A percentile compares a stretch with the other conserved stretches of the same genome.
These are phyloP conservation scores for Pyrus hybrid DNA, from an alignment of 331 rosid genomes.

Conservation along the genomic window DNA sequence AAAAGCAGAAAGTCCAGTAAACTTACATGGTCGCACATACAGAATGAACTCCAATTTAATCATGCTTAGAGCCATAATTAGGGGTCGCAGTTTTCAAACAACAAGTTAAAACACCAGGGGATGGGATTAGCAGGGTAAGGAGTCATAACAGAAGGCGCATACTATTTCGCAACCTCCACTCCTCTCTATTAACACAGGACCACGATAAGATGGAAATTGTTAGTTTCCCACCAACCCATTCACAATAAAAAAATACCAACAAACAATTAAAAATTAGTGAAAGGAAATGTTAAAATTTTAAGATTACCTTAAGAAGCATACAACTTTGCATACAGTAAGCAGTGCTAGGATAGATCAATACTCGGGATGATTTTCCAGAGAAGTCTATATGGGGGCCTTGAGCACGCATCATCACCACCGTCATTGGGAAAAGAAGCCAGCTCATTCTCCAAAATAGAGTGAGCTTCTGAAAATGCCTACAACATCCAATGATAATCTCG, in stretches of 20 bases:
- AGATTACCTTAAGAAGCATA: slow-evolving; percentile 39
- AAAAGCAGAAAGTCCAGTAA: not conserved
- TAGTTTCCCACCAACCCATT: not conserved
- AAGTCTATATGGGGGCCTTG: slow-evolving; percentile 41
- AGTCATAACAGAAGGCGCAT: not conserved
- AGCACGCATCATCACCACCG: slow-evolving; percentile 41
- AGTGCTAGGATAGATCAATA: slow-evolving; percentile 49
- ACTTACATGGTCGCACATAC: not conserved
- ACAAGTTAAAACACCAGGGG: not conserved
- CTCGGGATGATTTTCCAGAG: slow-evolving; percentile 80
- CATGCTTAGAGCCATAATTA: not conserved
- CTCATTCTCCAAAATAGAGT: slow-evolving; percentile 72
- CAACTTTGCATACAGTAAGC: slow-evolving; percentile 19
- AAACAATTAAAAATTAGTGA: not conserved
- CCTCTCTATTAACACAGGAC: not conserved
- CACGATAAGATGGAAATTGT: not conserved
- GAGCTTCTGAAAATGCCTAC: slow-evolving; percentile 97
- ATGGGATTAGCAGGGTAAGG: not conserved
- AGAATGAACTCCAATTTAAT: not conserved
- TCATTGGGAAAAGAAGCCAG: slow-evolving; percentile 36
- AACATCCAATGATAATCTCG: slow-evolving; percentile 13
- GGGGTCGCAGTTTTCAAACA: not conserved
- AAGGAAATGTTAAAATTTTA: not conserved
- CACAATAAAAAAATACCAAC: not conserved
- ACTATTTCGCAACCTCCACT: not conserved